Conservation (phyloP, 208 protist genomes). For the Angomonas ambiguus region DNA sequence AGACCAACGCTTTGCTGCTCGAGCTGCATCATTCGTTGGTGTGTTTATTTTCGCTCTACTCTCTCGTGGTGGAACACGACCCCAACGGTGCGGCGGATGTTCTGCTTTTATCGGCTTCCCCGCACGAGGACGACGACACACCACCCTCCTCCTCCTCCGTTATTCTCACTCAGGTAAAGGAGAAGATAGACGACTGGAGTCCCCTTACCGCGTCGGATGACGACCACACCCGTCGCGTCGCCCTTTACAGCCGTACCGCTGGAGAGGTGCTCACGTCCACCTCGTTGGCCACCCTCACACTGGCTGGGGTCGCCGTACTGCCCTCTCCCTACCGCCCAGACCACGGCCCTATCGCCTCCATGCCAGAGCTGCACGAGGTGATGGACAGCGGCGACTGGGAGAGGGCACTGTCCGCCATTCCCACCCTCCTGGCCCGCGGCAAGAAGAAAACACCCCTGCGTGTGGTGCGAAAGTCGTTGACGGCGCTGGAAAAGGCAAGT, state of each 20-base stretch:
- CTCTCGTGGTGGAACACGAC: constrained; percentile 38
- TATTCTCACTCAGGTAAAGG: neutral
- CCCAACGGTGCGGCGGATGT: constrained; percentile 30
- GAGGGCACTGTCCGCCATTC: constrained; percentile 26
- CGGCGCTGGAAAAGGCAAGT: constrained; percentile 10
- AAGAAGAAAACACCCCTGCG: constrained; percentile 17
- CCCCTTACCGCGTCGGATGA: neutral
- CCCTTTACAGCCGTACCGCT: too few relatives aligned
- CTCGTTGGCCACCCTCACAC: too few relatives aligned
- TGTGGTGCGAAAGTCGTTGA: constrained; percentile 34
- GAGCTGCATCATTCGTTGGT: constrained; percentile 15
- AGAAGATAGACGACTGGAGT: neutral
- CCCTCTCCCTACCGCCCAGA: neutral
- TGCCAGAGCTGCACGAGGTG: constrained; percentile 26
- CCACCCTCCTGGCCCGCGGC: constrained; percentile 12
- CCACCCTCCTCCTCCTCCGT: neutral
- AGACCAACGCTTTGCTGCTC: constrained; percentile 1
- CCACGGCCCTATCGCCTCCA: neutral
- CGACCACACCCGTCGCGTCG: neutral
- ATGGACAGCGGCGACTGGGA: constrained; percentile 54
- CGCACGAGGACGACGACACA: neutral
- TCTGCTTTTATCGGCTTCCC: constrained; percentile 30
- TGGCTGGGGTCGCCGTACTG: neutral
- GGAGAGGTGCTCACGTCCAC: too few relatives aligned
- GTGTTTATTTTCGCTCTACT: constrained; percentile 34